phyloP scores from a whole-genome alignment of 768 basidiomycete genomes.

The Psilocybe cubensis region DNA sequence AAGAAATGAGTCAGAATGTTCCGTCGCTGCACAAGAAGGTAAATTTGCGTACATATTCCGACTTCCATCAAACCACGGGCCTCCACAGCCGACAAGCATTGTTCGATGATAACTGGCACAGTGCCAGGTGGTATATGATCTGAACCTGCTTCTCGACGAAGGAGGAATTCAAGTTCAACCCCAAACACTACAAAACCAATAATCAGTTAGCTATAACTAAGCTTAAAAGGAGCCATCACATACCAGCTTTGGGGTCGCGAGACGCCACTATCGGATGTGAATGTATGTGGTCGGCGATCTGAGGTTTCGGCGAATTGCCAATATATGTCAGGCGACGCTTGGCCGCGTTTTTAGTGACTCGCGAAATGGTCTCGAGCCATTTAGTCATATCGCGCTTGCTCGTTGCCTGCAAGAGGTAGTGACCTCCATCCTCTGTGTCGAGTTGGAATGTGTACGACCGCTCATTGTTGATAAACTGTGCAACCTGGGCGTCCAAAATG shows the following conservation, averaged over 20 bases:
- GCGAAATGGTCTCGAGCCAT: conserved; percentile 78
- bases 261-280: conserved; percentile 58
- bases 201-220: conserved; percentile 7
- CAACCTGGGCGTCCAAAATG: conserved; percentile 71
- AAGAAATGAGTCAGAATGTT: neutral
- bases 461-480: conserved; percentile 77
- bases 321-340: conserved; percentile 83
- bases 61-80: conserved; percentile 76
- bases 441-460: conserved; percentile 84
- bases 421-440: conserved; percentile 86
- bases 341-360: conserved; percentile 72
- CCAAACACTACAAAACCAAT: conserved; percentile 59
- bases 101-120: conserved; percentile 67
- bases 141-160: conserved; percentile 64
- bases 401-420: conserved; percentile 77
- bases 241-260: conserved; percentile 78
- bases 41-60: conserved; percentile 70
- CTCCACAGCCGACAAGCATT: conserved; percentile 74
- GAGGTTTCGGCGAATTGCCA: conserved; percentile 74
- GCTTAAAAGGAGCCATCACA: conserved; percentile 25
- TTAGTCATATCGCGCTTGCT: conserved; percentile 71
- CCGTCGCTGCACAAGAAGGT: neutral
- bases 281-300: conserved; percentile 75
- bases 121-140: conserved; percentile 55
- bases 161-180: conserved; percentile 70